Evolutionary conservation across 768 basidiomycete genomes (phyloP), one percentile per base, ranked within the genome.

Genomic region (Boletus eberwhitei): DNA sequence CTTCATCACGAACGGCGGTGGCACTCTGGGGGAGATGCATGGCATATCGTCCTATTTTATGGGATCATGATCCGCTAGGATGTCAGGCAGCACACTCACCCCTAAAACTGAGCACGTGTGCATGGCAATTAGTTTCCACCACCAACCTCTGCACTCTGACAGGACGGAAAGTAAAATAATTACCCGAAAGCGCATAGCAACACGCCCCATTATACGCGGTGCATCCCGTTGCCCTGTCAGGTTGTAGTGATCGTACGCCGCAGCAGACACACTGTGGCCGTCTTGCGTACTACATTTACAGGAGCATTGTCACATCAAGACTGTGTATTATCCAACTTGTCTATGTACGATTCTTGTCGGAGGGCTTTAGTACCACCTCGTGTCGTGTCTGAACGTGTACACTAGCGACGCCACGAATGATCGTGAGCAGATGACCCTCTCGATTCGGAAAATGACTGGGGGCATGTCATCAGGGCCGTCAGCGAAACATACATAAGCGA

Each of bases 121-220:
- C 34, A 35, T 16, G 12, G 21, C 8, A 42, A 42, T 16, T 24
- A 14, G 29, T 9, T 31, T n/a, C 16, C 26, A 29, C 26, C 7
- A 1, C 26, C 26, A 29, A 29, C 26, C 9, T 31, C 31, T 31
- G 16, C 11, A 26, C 39, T 80, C 84, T 2, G 84, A 86, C 62
- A 85, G 82, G 35, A 86, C 86, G 8, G 83, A 85, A 5, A 83
- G 85, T 63, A 73, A 73, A 63, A 36, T 83, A 80, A 3, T 76
- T 32, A 72, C 34, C 55, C 57, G 26, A 62, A 65, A 4, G 73
- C 77, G 42, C 85, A 84, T 64, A 79, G 75, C 55, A 66, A 81
- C 52, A 87, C 85, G 3, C 86, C 24, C 84, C 0, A 85, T 79
- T 42, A 78, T 50, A 13, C 29, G 42, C 41, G 26, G 12, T 29